A percentile compares a stretch with the other conserved stretches of the same genome.
phyloP scores from a whole-genome alignment of 1,284 basidiomycete genomes.

The Takashimella koratensis region DNA sequence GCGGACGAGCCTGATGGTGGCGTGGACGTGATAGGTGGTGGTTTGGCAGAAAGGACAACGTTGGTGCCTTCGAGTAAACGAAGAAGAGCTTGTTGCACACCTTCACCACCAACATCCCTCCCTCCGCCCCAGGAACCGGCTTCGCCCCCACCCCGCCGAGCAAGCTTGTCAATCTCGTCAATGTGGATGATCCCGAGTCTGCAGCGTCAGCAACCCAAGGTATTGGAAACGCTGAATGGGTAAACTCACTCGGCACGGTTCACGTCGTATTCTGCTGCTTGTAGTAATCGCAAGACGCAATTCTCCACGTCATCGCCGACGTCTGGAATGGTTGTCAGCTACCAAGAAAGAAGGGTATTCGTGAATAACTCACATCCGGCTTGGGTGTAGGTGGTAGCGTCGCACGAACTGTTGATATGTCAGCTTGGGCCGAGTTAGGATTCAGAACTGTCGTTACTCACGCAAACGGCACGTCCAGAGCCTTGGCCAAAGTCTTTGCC shows the following conservation, averaged over 20 bases:
- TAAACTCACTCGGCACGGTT: constrained; percentile 52
- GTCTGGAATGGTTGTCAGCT: too few species aligned
- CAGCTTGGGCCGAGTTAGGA: too few species aligned
- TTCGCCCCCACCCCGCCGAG: constrained; percentile 61
- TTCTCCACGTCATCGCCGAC: constrained; percentile 93
- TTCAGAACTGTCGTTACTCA: too few species aligned
- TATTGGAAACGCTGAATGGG: background rate
- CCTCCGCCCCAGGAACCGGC: constrained; percentile 53
- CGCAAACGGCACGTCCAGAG: constrained; percentile 87
- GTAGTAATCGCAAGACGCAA: constrained; percentile 75
- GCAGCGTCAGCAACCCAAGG: constrained; percentile 1
- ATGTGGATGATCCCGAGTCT: constrained; percentile 92
- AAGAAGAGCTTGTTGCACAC: constrained; percentile 87
- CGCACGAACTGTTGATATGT: constrained; percentile 44
- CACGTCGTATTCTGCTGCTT: constrained; percentile 85
- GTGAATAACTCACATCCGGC: constrained; percentile 49
- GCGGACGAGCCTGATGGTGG: constrained; percentile 47
- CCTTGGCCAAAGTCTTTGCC: constrained; percentile 75
- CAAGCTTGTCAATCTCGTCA: constrained; percentile 93
- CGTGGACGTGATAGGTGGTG: constrained; percentile 30
- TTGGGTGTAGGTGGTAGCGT: constrained; percentile 52
- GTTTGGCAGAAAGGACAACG: constrained; percentile 68
- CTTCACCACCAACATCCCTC: constrained; percentile 91
- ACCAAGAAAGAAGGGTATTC: too few species aligned
- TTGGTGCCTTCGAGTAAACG: constrained; percentile 89